phyloP scores from a whole-genome alignment of 495 filamentous ascomycete genomes.

The Penicillium flavigenum region DNA sequence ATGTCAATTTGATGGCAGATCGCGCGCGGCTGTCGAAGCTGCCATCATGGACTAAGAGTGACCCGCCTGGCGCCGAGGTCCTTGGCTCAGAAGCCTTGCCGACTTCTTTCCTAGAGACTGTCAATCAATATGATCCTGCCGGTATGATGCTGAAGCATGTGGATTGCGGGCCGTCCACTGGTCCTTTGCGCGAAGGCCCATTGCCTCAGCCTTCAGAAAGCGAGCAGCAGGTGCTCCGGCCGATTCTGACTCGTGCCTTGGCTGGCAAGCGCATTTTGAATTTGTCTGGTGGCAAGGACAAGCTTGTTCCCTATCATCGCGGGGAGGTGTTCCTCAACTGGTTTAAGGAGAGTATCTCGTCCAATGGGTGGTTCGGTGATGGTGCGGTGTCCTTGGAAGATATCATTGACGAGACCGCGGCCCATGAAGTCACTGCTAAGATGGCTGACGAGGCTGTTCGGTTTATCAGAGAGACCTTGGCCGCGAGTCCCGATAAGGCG shows the following conservation, averaged over 20 bases:
- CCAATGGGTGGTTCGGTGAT: slow-evolving; percentile 57
- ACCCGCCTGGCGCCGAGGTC: slow-evolving; percentile 61
- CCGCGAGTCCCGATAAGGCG: slow-evolving; percentile 16
- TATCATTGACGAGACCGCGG: slow-evolving; percentile 67
- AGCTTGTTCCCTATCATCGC: slow-evolving; percentile 76
- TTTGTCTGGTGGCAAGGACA: slow-evolving; percentile 74
- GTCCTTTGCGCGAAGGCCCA: slow-evolving; percentile 32
- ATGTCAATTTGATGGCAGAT: slow-evolving; percentile 71
- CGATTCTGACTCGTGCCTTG: slow-evolving; percentile 50
- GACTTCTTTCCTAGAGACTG: slow-evolving; percentile 56
- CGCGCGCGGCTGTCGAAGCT: slow-evolving; percentile 74
- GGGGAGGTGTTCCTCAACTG: slow-evolving; percentile 67
- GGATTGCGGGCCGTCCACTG: slow-evolving; percentile 28
- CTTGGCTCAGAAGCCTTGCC: slow-evolving; percentile 78
- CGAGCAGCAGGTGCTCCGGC: slow-evolving; percentile 43
- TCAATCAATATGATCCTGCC: slow-evolving; percentile 67
- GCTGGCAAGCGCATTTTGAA: slow-evolving; percentile 74
- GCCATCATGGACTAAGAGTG: slow-evolving; percentile 53
- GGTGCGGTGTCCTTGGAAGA: slow-evolving; percentile 65
- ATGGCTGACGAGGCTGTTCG: slow-evolving; percentile 72
- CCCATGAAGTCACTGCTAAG: slow-evolving; percentile 66
- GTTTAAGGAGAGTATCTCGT: slow-evolving; percentile 59
- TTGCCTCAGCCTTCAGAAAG: slow-evolving; percentile 47
- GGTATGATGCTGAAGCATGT: slow-evolving; percentile 60
- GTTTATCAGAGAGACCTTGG: slow-evolving; percentile 58